Percentiles rank a stretch among this genome's conserved stretches.
Conservation (phyloP, 78 protist genomes). For the Dictyostelium brefeldianum region DNA sequence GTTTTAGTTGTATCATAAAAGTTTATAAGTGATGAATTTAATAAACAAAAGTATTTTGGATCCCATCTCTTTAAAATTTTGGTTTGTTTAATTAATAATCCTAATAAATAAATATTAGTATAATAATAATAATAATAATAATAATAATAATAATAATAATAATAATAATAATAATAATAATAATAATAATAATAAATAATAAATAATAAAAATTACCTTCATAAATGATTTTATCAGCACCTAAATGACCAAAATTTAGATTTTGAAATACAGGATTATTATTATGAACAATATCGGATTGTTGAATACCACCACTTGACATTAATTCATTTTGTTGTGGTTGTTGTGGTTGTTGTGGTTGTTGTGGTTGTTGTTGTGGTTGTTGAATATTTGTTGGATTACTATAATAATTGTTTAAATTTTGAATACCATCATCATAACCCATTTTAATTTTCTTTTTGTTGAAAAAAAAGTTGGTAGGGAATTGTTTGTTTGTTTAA, state of each 20-base stretch:
- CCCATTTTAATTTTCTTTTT: conserved; percentile 28
- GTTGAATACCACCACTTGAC: conserved; percentile 40
- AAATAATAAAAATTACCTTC: conserved; percentile 11
- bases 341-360: neutral
- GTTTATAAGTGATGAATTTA: conserved; percentile 41
- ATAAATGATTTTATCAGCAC: conserved; percentile 74
- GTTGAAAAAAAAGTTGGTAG: no score
- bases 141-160: neutral
- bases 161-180: neutral
- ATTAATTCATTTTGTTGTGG: conserved; percentile 18
- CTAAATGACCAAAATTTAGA: conserved; percentile 59
- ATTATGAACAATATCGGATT: conserved; percentile 40
- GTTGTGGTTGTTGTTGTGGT: conserved; percentile 31
- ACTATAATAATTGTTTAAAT: conserved; percentile 6
- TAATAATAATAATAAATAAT: neutral
- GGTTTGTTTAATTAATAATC: conserved; percentile 55
- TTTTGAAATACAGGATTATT: conserved; percentile 67
- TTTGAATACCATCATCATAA: conserved; percentile 32
- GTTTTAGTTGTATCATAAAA: conserved; percentile 58
- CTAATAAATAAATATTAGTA: neutral
- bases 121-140: neutral
- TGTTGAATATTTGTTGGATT: conserved; percentile 23
- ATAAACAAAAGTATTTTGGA: conserved; percentile 42
- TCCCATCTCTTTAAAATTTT: conserved; percentile 62
- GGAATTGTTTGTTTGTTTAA: no score